A percentile compares a stretch with the other conserved stretches of the same genome.
phyloP scores from a whole-genome alignment of 768 basidiomycete genomes.

The Daedaleopsis sinensis region DNA sequence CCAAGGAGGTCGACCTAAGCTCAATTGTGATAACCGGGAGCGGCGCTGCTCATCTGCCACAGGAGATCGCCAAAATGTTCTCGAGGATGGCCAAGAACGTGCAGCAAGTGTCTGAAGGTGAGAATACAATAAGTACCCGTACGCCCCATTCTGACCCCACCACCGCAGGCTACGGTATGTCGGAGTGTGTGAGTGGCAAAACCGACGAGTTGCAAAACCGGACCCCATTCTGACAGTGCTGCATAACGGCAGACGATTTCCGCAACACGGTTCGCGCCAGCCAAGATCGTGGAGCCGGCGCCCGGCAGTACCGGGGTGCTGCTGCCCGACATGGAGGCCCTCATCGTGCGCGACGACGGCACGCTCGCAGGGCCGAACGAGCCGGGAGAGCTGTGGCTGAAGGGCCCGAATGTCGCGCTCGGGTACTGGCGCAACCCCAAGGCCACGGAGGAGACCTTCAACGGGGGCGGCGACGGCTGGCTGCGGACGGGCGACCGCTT shows the following conservation, averaged over 20 bases:
- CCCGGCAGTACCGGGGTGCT: slow-evolving; percentile 53
- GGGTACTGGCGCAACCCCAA: slow-evolving; percentile 78
- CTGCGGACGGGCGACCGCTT: slow-evolving; percentile 75
- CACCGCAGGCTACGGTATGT: slow-evolving; percentile 58
- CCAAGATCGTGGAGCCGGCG: slow-evolving; percentile 48
- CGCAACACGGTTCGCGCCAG: slow-evolving; percentile 45
- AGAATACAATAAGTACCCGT: slow-evolving; percentile 1
- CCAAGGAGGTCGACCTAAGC: slow-evolving; percentile 55
- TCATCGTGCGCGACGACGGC: slow-evolving; percentile 63
- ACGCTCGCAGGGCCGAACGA: slow-evolving; percentile 55
- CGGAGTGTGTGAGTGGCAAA: slow-evolving; percentile 26
- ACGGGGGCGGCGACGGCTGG: slow-evolving; percentile 65
- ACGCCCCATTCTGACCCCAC: background rate
- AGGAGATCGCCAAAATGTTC: slow-evolving; percentile 49
- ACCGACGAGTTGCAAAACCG: background rate
- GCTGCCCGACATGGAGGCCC: slow-evolving; percentile 63
- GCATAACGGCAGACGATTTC: slow-evolving; percentile 52
- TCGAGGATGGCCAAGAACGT: slow-evolving; percentile 34
- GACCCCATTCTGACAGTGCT: background rate
- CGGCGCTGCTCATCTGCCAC: slow-evolving; percentile 73
- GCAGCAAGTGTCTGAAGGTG: slow-evolving; percentile 48
- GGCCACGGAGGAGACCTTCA: slow-evolving; percentile 68
- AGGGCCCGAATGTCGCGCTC: slow-evolving; percentile 54
- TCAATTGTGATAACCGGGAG: slow-evolving; percentile 46
- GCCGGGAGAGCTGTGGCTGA: slow-evolving; percentile 67